Base-by-base conservation (phyloP, 371 early-diverging fungal genomes). In the Umbelopsis sp. region DNA sequence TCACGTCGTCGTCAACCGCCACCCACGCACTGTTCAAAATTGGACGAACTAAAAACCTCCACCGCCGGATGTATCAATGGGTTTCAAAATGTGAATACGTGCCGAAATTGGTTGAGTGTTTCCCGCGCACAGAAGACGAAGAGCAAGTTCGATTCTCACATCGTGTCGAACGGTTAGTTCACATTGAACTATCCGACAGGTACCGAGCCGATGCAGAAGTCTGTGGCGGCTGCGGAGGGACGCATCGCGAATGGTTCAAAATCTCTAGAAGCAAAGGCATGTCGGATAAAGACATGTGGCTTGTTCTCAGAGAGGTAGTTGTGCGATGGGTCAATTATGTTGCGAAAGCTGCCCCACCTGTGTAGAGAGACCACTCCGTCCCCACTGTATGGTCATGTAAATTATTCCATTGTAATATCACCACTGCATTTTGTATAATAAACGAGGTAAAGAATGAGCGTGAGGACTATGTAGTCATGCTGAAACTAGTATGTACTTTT, bases 151-250 rank as follows among this genome's bases (percentile, higher is more conserved):
- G 53, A 69, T 69, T 79, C 25, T 70, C 83, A 0, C 83, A 83
- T 65, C 78, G 84, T 18, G 83, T 85, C 1, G 87, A 87, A 63
- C 74, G 79, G 29, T 25, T 87, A n/a, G 84, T 87, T n/a, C 83
- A 82, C 66, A 74, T 85, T n/a, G 87, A 87, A 38, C 53, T 87
- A 29, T 72, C 77, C 50, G 68, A 71, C 24, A 37, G 69, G 25
- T 79, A 70, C 38, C 44, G 63, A 16, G 57, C 57, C 35, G 57
- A 57, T 35, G 57, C 57, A 35, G 57, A 57, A 57, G 32, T 18
- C 4, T 57, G 57, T 35, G 57, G 57, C 18, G 57, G 57, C 29
- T 57, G 57, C 29, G 57, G 57, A 37, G 57, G 57, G 14, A n/a
- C 18, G 18, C 57, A 57, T 57, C 57, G 57, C 29, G 57, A 57